These are phyloP conservation scores for Aspergillus amoenus DNA, from an alignment of 2,329 filamentous ascomycete genomes.

Conservation along the genomic window DNA sequence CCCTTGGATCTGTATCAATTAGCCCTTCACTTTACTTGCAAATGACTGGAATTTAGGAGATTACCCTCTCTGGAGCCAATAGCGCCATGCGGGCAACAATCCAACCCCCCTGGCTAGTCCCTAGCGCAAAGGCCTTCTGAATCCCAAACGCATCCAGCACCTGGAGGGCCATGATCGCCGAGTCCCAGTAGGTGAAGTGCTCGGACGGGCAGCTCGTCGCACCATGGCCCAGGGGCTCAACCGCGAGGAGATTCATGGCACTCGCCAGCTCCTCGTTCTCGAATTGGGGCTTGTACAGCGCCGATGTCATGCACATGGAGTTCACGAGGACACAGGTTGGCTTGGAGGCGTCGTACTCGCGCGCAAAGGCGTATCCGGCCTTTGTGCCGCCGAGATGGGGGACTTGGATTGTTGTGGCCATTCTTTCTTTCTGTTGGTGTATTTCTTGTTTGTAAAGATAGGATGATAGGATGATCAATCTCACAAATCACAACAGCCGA, in stretches of 20 bases:
- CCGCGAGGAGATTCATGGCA: constrained; percentile 52
- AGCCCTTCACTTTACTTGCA: neutral
- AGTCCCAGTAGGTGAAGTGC: constrained; percentile 58
- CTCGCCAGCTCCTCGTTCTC: constrained; percentile 34
- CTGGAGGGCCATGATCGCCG: constrained; percentile 54
- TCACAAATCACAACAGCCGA: no score
- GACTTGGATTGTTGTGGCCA: constrained; percentile 40
- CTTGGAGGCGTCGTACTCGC: constrained; percentile 48
- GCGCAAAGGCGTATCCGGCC: constrained; percentile 49
- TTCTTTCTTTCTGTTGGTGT: neutral
- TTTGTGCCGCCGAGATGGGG: constrained; percentile 53
- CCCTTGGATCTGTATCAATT: constrained; percentile 44
- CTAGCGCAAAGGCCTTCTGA: constrained; percentile 47
- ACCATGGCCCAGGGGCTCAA: constrained; percentile 56
- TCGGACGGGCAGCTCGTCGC: constrained; percentile 45
- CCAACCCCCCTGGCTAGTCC: constrained; percentile 57
- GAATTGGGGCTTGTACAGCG: constrained; percentile 46
- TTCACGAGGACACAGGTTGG: constrained; percentile 54
- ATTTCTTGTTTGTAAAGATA: no score
- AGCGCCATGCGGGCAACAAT: constrained; percentile 54
- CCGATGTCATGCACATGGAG: constrained; percentile 51
- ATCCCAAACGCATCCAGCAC: constrained; percentile 53
- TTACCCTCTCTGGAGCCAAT: constrained; percentile 49
- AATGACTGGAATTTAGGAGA: neutral
- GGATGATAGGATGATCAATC: no score